Evolutionary conservation across 2,329 filamentous ascomycete genomes (phyloP), one percentile per base, ranked within the genome.

Genomic region (Alternaria sp.): DNA sequence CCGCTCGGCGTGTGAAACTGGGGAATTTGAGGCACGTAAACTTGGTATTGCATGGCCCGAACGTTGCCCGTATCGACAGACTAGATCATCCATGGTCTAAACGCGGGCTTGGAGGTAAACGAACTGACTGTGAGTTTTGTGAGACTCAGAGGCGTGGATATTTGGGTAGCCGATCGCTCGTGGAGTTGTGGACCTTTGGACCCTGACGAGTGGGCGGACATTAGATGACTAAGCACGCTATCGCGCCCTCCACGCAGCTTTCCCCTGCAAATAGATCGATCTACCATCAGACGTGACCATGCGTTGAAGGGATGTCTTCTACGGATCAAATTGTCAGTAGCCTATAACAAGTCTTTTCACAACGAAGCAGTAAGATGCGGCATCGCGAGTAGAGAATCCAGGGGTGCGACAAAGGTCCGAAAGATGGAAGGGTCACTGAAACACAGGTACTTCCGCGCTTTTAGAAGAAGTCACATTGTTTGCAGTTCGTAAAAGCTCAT

Each of bases 1-100:
- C 37, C 31, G 36, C 36, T 39, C 37, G 29, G 41, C 34, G 21
- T 13, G 10, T 3, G 52, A 56, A 60, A 49, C 57, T 56, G 44
- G 53, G 53, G 24, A 23, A 36, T 14, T 34, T 23, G 21, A 26
- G 4, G 4, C 1, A 4, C 1, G 3, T 8, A 34, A 36, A 34
- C 21, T 36, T n/a, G 29, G 17, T 36, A 13, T 36, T 26, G 13
- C 21, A 34, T 11, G 9, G 8, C 21, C 17, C 21, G 24, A 21
- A 8, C 13, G 23, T 6, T 6, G 14, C 11, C 2, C 9, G 8
- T 10, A 4, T 4, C 6, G 11, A 21, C 8, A 2, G 9, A 3
- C 9, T 4, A 2, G 9, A 3, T 5, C 17, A 10, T 39, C 17
- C 7, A 3, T 23, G 2, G 6, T 23, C 17, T 17, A 37, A 8